Conservation (phyloP, 805 yeast genomes). For the Lipomyces oligophaga region DNA sequence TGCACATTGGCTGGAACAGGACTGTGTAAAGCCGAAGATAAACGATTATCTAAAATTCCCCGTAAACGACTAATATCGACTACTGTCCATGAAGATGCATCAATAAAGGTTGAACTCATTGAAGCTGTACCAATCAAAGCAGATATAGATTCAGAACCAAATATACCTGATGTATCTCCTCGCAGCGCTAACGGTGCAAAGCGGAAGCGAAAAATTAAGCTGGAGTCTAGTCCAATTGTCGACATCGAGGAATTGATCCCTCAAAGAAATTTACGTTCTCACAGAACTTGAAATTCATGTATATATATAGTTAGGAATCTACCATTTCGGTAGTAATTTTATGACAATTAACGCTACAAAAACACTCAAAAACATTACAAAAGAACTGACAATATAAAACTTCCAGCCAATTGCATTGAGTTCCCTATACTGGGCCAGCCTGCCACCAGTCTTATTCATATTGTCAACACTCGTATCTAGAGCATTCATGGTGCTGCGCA, state of each 20-base stretch:
- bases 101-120: too few species aligned
- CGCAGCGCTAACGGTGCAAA: too few species aligned
- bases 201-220: neutral
- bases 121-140: too few species aligned
- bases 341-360: slow-evolving; percentile 38
- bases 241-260: slow-evolving; percentile 16
- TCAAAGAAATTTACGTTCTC: slow-evolving; percentile 2
- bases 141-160: too few species aligned
- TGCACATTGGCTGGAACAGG: slow-evolving; percentile 55
- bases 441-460: slow-evolving; percentile 39
- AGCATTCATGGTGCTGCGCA: slow-evolving; percentile 37
- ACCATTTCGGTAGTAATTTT: slow-evolving; percentile 31
- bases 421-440: slow-evolving; percentile 36
- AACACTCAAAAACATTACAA: slow-evolving; percentile 37
- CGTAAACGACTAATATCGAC: too few species aligned
- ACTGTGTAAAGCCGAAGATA: slow-evolving; percentile 51
- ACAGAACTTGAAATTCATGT: neutral
- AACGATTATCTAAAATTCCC: slow-evolving; percentile 1
- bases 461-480: slow-evolving; percentile 36
- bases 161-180: too few species aligned
- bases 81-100: too few species aligned
- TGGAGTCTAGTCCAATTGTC: neutral
- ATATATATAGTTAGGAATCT: too few species aligned
- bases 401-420: slow-evolving; percentile 41
- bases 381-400: slow-evolving; percentile 40